Evolutionary conservation across 352 stramenopile genomes (phyloP), one percentile per base, ranked within the genome.

Genomic region (Phytophthora chlamydospora): DNA sequence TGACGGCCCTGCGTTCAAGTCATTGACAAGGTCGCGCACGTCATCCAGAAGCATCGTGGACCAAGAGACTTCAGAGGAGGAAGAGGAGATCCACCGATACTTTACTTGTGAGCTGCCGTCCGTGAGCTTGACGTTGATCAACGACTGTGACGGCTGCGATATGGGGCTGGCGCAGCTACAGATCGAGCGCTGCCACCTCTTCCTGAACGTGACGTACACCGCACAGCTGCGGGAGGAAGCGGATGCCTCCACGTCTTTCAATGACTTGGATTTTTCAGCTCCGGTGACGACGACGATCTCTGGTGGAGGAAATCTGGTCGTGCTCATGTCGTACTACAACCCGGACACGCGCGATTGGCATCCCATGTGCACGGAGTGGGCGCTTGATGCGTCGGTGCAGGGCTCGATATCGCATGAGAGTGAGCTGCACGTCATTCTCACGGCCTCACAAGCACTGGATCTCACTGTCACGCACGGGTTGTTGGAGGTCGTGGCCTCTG

Each of bases 101-200:
- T 83, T 93, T 39, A 93, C 86, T 19, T 88, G 78, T 27, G 83
- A 95, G 19, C 54, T 92, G 27, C 68, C 68, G 14, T 82, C 78
- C 4, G 79, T 95, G 58, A 74, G 69, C 24, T 52, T 95, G 42
- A 93, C 85, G 1, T 43, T 95, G 16, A 92, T 95, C 50, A 95
- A 95, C 39, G 86, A 95, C 62, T 93, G 86, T 54, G 85, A 93
- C 32, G 85, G 83, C 7, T 93, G 86, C 55, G 86, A 95, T 63
- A 95, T 95, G 84, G 85, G 85, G 2, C 80, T 95, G 10, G 62
- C 84, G 10, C 86, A 95, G 52, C 58, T 93, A 31, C 76, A 88
- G 32, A 78, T 92, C 21, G 76, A 88, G 59, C 77, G 74, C 14
- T 89, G 82, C 35, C 79, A 91, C 39, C 41, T 87, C 9, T 95